Evolutionary conservation across 805 yeast species (phyloP), one percentile per base, ranked within the genome.

Genomic region (Clavispora asparagi): DNA sequence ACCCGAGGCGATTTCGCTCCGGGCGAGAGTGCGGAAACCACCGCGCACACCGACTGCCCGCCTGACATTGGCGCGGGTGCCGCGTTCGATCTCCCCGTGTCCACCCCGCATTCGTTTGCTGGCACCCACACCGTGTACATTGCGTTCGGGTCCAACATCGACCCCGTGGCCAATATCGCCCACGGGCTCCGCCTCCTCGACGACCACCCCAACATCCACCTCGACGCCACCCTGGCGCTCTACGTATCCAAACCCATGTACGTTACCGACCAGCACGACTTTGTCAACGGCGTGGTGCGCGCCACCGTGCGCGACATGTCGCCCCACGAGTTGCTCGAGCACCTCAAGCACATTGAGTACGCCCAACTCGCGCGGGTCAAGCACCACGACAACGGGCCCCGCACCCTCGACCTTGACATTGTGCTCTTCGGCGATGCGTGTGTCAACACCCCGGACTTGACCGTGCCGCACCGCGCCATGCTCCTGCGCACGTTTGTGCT

Each of bases 161-260:
- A 86, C 52, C 84, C 83, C 41, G 58, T 87, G 8, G 61, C 59
- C 2, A 85, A 88, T 58, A 84, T 94, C 39, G 49, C 63, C 8
- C 53, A 53, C 13, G 85, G 97, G 0, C 61, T 87, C 7, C 62
- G 64, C 0, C 68, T 75, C 40, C 65, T 87, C 13, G 59, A 63
- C 29, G 41, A 62, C 5, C 58, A 69, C 9, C 51, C 53, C 5
- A 59, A 61, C 0, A 71, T 87, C 16, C 54, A 63, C 11, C 77
- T 94, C 0, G 48, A 73, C 3, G 70, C 77, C 3, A 78, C 92
- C 0, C 91, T 98, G 0, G 80, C 95, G 0, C 66, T 92, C 45
- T 94, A 88, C 63, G 81, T 85, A 48, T 87, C 97, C 17, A 87
- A 84, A 56, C 98, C 99, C 35, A 92, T 94, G 98, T 94, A 90